Evolutionary conservation across 169 alveolate genomes (phyloP).

Genomic region (Cryptosporidium tyzzeri): DNA sequence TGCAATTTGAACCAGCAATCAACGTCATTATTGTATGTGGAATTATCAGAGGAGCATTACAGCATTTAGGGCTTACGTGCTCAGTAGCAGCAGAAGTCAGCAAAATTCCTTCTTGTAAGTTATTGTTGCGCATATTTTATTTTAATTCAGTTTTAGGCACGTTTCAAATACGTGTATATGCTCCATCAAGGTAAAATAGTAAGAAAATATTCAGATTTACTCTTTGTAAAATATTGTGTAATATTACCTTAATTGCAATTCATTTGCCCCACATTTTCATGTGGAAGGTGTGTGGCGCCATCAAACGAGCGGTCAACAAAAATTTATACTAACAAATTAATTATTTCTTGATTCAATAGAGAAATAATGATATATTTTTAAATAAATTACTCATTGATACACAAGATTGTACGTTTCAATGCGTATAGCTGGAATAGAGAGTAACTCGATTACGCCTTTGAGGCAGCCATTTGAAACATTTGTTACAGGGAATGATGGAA

Average conservation of each 20-base stretch:
- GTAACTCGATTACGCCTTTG: slow-evolving; percentile 57
- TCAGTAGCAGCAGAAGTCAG: slow-evolving; percentile 80
- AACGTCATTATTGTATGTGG: slow-evolving; percentile 79
- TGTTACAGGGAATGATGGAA: slow-evolving; percentile 7
- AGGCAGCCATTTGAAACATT: slow-evolving; percentile 70
- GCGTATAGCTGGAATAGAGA: slow-evolving; percentile 20
- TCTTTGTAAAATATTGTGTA: background rate
- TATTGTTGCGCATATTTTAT: background rate
- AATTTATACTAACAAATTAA: background rate
- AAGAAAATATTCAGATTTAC: background rate
- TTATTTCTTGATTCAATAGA: background rate
- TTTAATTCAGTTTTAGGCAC: slow-evolving; percentile 25
- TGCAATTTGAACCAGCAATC: slow-evolving; percentile 75
- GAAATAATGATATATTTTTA: slow-evolving; percentile 8
- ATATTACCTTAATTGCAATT: background rate
- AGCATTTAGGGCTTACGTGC: slow-evolving; percentile 79
- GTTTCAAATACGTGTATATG: slow-evolving; percentile 70
- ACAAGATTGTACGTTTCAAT: slow-evolving; percentile 13
- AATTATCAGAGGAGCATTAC: slow-evolving; percentile 81
- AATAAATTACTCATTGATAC: background rate
- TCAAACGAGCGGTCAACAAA: slow-evolving; percentile 1
- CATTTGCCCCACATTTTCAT: slow-evolving; percentile 44
- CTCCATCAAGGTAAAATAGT: slow-evolving; percentile 50
- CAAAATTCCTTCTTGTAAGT: slow-evolving; percentile 78
- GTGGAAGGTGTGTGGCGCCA: slow-evolving; percentile 49